Evolutionary conservation across 1,284 basidiomycete genomes (phyloP), one percentile per base, ranked within the genome.

Genomic region (Boletus albobrunnescens): DNA sequence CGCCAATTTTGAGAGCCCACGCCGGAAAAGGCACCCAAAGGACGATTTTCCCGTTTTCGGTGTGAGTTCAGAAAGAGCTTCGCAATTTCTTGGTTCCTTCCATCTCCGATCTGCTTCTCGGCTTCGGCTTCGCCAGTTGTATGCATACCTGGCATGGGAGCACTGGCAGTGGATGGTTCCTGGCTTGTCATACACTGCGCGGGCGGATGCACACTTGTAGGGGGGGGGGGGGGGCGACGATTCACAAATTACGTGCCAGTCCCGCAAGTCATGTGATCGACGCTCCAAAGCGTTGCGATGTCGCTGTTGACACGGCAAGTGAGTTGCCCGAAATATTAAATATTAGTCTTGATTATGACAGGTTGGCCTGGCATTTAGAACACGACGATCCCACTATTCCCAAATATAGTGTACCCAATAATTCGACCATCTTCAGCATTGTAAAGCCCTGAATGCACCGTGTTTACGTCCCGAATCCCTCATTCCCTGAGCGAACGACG

Each of bases 81-180:
- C 44, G 35, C 46, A 23, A 35, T 41, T 31, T 46, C 50, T 43
- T 54, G 12, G 17, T 47, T 20, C 31, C 47, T 56, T 60, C 49
- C 49, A 53, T 56, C 52, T 60, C 58, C 52, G 57, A 62, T 60
- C 48, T 47, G 44, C 55, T 60, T 58, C 57, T 57, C 36, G 2
- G 23, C 51, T 56, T 59, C 57, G 44, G 1, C 32, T 57, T 56
- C 47, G 46, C 37, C 52, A 44, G 35, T 38, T 42, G 36, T 14
- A 22, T 38, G 23, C 22, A 38, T 33, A 16, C 30, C 26, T 60
- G 56, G 41, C 56, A 58, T 55, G 46, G 55, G 47, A 55, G 31
- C 37, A 22, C 36, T 37, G 43, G 28, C 14, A 43, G 43, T 43
- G 31, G 46, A 55, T 44, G 46, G 36, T 35, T 28, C 32, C 33